Conservation (phyloP, 1,284 basidiomycete species). For the Leccinum brunneo-olivaceum region DNA sequence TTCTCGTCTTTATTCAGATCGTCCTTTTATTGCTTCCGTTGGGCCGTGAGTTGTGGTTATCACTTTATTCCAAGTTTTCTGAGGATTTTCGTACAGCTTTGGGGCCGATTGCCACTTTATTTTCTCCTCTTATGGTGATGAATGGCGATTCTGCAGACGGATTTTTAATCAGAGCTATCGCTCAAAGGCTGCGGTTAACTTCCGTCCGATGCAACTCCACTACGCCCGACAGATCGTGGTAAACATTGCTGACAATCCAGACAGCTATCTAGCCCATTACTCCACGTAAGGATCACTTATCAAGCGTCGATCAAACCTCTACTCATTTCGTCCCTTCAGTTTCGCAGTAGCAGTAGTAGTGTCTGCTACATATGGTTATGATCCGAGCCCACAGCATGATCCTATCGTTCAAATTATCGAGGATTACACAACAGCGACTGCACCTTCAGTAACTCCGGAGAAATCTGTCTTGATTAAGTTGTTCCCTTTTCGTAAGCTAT, state of each 20-base stretch:
- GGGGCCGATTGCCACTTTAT: conserved; percentile 2
- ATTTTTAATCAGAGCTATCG: conserved; percentile 12
- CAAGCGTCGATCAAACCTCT: neutral
- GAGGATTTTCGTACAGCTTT: conserved; percentile 1
- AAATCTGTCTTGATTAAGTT: conserved; percentile 9
- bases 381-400: conserved; percentile 8
- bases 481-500: conserved; percentile 19
- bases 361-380: conserved; percentile 15
- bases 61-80: too few relatives aligned
- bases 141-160: conserved; percentile 9
- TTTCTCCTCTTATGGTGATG: conserved; percentile 8
- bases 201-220: conserved; percentile 12
- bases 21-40: neutral
- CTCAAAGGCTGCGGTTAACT: neutral
- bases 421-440: neutral
- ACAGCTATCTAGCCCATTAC: conserved; percentile 5
- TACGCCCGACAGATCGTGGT: conserved; percentile 9
- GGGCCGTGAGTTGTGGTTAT: neutral
- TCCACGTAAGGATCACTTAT: neutral
- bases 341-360: conserved; percentile 4
- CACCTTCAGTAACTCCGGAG: conserved; percentile 2
- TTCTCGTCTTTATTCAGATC: neutral
- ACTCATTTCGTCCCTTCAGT: neutral
- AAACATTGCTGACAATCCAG: conserved; percentile 6
- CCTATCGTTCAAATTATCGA: conserved; percentile 4